These are phyloP conservation scores for Pleurotus giganteus DNA, from an alignment of 768 basidiomycete genomes.

Conservation along the genomic window DNA sequence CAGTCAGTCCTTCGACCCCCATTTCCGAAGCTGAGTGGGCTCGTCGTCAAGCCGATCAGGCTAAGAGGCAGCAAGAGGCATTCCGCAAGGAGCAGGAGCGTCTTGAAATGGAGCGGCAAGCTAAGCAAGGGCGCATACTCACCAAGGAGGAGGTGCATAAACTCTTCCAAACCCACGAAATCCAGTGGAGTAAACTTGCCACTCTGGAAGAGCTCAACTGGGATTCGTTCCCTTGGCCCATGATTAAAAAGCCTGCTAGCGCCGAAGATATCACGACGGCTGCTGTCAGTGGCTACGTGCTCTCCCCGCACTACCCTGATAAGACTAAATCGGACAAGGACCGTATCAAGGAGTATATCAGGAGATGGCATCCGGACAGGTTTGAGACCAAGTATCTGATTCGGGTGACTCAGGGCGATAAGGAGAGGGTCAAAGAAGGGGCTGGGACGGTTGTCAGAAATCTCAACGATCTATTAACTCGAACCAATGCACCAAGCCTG, in stretches of 20 bases:
- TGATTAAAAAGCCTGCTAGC: constrained; percentile 50
- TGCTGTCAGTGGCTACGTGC: constrained; percentile 60
- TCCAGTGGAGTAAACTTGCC: constrained; percentile 53
- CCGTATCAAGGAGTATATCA: constrained; percentile 71
- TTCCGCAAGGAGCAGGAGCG: constrained; percentile 70
- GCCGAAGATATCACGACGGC: constrained; percentile 61
- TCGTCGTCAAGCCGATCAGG: constrained; percentile 62
- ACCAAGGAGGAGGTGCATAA: constrained; percentile 55
- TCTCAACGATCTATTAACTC: constrained; percentile 68
- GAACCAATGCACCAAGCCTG: constrained; percentile 38
- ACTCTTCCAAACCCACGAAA: constrained; percentile 60
- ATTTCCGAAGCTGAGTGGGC: constrained; percentile 54
- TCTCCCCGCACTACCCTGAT: constrained; percentile 56
- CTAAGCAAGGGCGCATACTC: constrained; percentile 49
- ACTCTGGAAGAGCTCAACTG: constrained; percentile 47
- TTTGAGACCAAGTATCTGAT: constrained; percentile 69
- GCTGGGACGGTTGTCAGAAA: constrained; percentile 69
- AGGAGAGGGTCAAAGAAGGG: constrained; percentile 67
- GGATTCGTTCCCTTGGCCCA: constrained; percentile 76
- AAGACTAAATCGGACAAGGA: constrained; percentile 59
- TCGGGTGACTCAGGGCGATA: constrained; percentile 62
- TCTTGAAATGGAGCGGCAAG: constrained; percentile 51
- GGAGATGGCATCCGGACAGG: constrained; percentile 80
- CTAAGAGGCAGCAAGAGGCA: constrained; percentile 62
- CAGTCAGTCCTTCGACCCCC: constrained; percentile 22